Conservation (phyloP, 352 stramenopile species). For the Thalassiosira exigua region DNA sequence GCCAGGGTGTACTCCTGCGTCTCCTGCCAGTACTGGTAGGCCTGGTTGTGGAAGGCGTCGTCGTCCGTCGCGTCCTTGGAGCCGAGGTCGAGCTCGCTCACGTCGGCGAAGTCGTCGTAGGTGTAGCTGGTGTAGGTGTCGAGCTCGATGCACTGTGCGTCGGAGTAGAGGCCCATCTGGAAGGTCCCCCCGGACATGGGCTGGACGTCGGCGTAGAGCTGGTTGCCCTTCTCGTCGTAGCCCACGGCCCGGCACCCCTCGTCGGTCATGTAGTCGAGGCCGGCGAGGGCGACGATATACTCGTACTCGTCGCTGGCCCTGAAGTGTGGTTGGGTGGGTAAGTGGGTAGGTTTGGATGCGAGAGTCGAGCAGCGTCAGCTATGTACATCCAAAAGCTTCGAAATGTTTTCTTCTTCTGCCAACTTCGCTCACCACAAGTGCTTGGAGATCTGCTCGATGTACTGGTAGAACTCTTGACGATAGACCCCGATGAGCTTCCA, state of each 20-base stretch:
- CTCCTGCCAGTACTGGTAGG: conserved; percentile 56
- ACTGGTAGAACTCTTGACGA: conserved; percentile 84
- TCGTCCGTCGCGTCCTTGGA: conserved; percentile 52
- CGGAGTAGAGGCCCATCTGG: conserved; percentile 75
- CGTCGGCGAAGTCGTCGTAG: conserved; percentile 70
- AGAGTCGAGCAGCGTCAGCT: no score
- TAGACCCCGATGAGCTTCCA: conserved; percentile 82
- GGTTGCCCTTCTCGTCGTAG: conserved; percentile 56
- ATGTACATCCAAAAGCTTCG: no score
- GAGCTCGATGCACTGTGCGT: conserved; percentile 62
- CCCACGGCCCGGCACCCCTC: conserved; percentile 70
- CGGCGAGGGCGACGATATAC: conserved; percentile 77
- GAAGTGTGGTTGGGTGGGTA: no score
- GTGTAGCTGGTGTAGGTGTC: conserved; percentile 59
- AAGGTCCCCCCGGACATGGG: conserved; percentile 60
- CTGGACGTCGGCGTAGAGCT: conserved; percentile 68
- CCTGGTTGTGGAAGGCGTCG: conserved; percentile 51
- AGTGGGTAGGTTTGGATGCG: no score
- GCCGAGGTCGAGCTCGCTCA: conserved; percentile 54
- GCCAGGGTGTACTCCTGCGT: conserved; percentile 79
- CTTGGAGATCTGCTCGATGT: conserved; percentile 84
- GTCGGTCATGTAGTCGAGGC: conserved; percentile 81
- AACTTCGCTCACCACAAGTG: conserved; percentile 69
- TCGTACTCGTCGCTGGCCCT: conserved; percentile 81
- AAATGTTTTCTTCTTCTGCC: neutral